phyloP scores from a whole-genome alignment of 495 filamentous ascomycete genomes.

The Podospora australis region DNA sequence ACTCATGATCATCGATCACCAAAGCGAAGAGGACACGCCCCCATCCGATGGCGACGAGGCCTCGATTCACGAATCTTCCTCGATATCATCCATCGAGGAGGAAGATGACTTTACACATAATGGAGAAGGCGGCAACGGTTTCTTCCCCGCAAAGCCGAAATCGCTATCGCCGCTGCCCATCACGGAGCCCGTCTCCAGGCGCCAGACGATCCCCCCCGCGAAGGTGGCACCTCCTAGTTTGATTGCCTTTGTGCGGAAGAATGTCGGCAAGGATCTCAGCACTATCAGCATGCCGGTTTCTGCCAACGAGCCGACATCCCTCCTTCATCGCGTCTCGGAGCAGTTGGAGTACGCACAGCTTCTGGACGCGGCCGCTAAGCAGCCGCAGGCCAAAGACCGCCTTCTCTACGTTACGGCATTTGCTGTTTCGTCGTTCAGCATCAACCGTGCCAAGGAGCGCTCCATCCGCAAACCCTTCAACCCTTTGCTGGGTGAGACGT shows the following conservation, averaged over 20 bases:
- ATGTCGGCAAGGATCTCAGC: constrained; percentile 94
- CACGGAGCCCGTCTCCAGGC: constrained; percentile 53
- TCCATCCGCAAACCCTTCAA: constrained; percentile 97
- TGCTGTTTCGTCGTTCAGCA: constrained; percentile 76
- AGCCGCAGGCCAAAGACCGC: constrained; percentile 55
- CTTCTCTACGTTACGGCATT: constrained; percentile 84
- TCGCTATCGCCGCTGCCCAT: constrained; percentile 74
- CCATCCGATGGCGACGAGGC: constrained; percentile 51
- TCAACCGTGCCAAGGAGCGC: constrained; percentile 74
- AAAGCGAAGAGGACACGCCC: constrained; percentile 51
- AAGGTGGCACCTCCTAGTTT: constrained; percentile 78
- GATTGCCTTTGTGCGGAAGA: constrained; percentile 91
- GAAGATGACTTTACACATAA: constrained; percentile 34
- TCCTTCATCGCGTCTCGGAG: constrained; percentile 82
- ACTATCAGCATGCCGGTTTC: constrained; percentile 96
- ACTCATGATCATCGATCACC: constrained; percentile 66
- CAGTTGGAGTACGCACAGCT: constrained; percentile 82
- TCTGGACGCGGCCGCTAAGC: constrained; percentile 65
- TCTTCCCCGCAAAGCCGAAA: constrained; percentile 70
- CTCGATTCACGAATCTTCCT: constrained; percentile 52
- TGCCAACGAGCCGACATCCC: constrained; percentile 85
- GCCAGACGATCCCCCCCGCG: constrained; percentile 61
- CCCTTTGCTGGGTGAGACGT: constrained; percentile 94
- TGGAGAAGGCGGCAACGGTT: constrained; percentile 36
- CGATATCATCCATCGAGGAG: constrained; percentile 54